Base-by-base conservation (phyloP, 2,329 filamentous ascomycete species). In the Diaporthe citriasiana region DNA sequence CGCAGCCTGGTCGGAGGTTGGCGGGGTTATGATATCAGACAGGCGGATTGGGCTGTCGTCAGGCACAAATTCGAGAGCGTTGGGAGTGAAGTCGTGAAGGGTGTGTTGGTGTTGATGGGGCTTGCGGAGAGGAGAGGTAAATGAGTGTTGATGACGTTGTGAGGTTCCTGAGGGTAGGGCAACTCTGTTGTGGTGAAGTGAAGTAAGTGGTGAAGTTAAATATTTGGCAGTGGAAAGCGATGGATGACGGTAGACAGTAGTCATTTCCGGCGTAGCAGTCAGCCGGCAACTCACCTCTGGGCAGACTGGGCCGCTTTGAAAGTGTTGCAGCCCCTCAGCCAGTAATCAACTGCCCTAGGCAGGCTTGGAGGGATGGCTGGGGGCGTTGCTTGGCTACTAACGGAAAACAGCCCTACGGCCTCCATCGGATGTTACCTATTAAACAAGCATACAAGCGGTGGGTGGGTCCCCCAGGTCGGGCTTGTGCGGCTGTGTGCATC, bases 271-370 rank as follows among this genome's bases (percentile, higher is more conserved):
- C 40, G 72, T 73, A 60, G 75, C 74, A 79, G 79, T 82, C 81
- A 82, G 80, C 79, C 80, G 79, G 79, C 76, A 78, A 78, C 78
- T 76, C n/a, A n/a, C n/a, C n/a, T n/a, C n/a, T n/a, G n/a, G 76
- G 79, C 75, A 70, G 72, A 72, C 65, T 69, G 68, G 75, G 47
- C 47, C 47, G 76, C 77, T 76, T 77, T 76, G 76, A 40, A 22
- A 22, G 40, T 35, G 63, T 68, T 68, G 63, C 47, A 68, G 63
- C 63, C 63, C 30, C n/a, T 38, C 5, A 45, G 22, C 63, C 47
- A 38, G 45, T 1, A n/a, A 10, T 40, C 59, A 65, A 45, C 40
- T 45, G 17, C 55, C 42, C 13, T 17, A 60, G 56, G 35, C 35
- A 42, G 22, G 35, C 22, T 9, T 13, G n/a, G 50, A 4, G 13